Base-by-base conservation (phyloP, 352 stramenopile species). In the Phytophthora capsici region DNA sequence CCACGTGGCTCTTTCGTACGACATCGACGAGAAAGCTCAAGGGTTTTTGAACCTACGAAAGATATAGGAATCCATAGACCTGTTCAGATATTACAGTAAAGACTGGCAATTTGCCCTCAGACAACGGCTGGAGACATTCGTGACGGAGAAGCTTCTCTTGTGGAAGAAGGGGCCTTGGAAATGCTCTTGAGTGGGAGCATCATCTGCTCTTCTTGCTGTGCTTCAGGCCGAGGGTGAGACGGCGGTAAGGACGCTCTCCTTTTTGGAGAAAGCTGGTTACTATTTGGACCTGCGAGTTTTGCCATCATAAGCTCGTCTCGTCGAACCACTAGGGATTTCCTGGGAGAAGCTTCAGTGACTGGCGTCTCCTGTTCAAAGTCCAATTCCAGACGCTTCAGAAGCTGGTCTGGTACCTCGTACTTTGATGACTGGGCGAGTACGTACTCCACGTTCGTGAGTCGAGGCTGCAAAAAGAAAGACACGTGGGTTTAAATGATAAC, bases 21-120 rank as follows among this genome's bases (percentile, higher is more conserved):
- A 90, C 37, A 77, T 88, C 36, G 75, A 91, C 30, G 82, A 91
- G 50, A 66, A 74, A n/a, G 82, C 81, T 0, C 85, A 93, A 48
- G 85, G 78, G 0, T 90, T 91, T 53, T 52, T 93, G 55, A 90
- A 89, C 36, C 41, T 93, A 4, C 81, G 85, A 30, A 93, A 93
- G 56, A 52, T 93, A 12, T 93, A 77, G 51, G 14, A 16, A 51
- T n/a, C 23, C 7, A 44, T 3, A 23, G 20, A 26, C 36, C 19
- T 41, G 14, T 41, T 41, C 16, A 41, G 25, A 28, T 28, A 30
- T 30, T 30, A 40, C 9, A 17, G 38, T 30, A 19, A 19, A 28
- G 22, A 3, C 36, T 5, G 14, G n/a, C 14, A 41, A n/a, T 14
- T 34, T 34, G 23, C 5, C 5, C 10, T 57, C 23, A 63, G 12